Evolutionary conservation across 1,284 basidiomycete genomes (phyloP).

Genomic region (Microbotryum scabiosae): DNA sequence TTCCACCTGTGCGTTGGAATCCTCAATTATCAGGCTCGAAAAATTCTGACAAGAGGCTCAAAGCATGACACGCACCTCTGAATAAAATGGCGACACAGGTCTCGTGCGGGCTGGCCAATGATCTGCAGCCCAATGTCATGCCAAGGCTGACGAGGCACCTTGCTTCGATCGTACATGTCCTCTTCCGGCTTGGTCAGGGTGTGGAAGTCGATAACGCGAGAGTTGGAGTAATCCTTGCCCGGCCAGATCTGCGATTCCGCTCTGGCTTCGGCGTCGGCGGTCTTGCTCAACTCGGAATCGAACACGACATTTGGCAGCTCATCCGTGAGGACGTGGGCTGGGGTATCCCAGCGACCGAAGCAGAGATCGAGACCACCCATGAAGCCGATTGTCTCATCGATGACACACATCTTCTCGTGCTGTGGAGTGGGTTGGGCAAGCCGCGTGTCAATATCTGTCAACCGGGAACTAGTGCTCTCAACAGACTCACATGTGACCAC

Average conservation of each 20-base stretch:
- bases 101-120: constrained; percentile 90
- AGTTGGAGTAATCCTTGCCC: constrained; percentile 87
- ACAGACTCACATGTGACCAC: constrained; percentile 79
- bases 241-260: constrained; percentile 28
- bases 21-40: no score
- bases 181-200: constrained; percentile 82
- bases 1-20: constrained; percentile 59
- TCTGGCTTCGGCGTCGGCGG: constrained; percentile 21
- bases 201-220: constrained; percentile 79
- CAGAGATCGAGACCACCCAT: constrained; percentile 94
- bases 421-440: constrained; percentile 37
- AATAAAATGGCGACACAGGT: constrained; percentile 89
- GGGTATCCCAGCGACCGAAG: constrained; percentile 59
- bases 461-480: background rate
- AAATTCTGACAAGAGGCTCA: constrained; percentile 1
- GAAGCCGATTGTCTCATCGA: constrained; percentile 95
- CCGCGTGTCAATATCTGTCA: background rate
- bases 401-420: constrained; percentile 97
- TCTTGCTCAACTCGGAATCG: constrained; percentile 49
- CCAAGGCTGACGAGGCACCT: constrained; percentile 95
- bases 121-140: constrained; percentile 95
- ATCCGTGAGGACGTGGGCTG: constrained; percentile 83
- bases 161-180: constrained; percentile 85
- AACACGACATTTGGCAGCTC: constrained; percentile 48
- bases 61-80: constrained; percentile 54